Evolutionary conservation across 495 filamentous ascomycete species (phyloP), one percentile per base, ranked within the genome.

Genomic region (Ramalina intermedia): DNA sequence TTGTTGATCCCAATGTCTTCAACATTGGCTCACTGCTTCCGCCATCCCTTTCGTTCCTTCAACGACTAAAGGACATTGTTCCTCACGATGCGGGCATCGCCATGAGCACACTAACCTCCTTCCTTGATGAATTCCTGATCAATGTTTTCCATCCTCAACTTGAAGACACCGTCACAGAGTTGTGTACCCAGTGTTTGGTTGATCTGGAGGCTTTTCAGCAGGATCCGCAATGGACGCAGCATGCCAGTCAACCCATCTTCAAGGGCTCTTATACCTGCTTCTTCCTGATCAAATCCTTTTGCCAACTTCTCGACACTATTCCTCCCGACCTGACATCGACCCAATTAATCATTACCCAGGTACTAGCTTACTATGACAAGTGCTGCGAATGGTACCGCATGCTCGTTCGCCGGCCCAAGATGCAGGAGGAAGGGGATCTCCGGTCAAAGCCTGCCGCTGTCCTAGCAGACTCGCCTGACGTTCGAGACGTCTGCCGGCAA

Each of bases 81-180:
- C 91, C 91, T 3, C 73, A 81, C 14, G 80, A 73, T 47, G 74
- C 88, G 0, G 89, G 93, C 53, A 83, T 96, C 55, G 81, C 82
- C 6, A 82, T 84, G 51, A 85, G 80, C 61, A 94, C 87, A 1
- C 63, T 96, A 43, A 96, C 91, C 1, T 89, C 87, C 20, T 99
- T 99, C 66, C 75, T 99, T 11, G 91, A 99, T 61, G 93, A 99
- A 61, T 96, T 96, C 65, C 76, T 99, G 47, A 81, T 96, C 63
- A 96, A 96, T 57, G 89, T 96, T 35, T 99, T 99, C 69, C 84
- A 90, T 48, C 91, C 91, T 17, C 93, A 96, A 58, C 68, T 99
- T 13, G 91, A 99, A 46, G 91, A 99, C 58, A 95, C 93, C 0
- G 77, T 99, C 6, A 79, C 81, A 12, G 93, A 99, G 59, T 70